Evolutionary conservation across 768 basidiomycete genomes (phyloP).

Genomic region (Boletus patriciae): DNA sequence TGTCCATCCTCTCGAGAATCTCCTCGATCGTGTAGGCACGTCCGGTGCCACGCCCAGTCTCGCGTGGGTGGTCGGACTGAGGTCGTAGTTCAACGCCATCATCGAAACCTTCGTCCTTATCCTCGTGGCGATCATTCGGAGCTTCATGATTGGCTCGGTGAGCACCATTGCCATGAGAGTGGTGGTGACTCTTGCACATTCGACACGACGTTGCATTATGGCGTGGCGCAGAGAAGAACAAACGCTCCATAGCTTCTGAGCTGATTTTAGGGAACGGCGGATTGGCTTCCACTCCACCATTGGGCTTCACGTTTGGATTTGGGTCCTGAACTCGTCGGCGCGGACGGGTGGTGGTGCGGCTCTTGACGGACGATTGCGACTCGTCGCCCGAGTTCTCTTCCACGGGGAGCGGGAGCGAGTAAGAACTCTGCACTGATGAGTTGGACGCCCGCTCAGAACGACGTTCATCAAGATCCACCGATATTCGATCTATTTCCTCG

Average conservation of each 20-base stretch:
- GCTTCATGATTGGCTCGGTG: constrained; percentile 34
- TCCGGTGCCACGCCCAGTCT: constrained; percentile 2
- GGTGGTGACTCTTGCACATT: constrained; percentile 55
- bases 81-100: constrained; percentile 8
- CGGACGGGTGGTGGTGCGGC: neutral
- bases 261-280: constrained; percentile 82
- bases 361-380: constrained; percentile 2
- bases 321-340: constrained; percentile 2
- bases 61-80: constrained; percentile 1
- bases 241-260: constrained; percentile 69
- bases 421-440: constrained; percentile 24
- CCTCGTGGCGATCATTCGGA: neutral
- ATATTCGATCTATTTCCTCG: constrained; percentile 62
- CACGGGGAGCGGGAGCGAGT: constrained; percentile 1
- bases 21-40: constrained; percentile 22
- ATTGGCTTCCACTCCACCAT: constrained; percentile 28
- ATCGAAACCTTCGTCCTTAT: constrained; percentile 17
- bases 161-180: constrained; percentile 40
- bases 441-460: constrained; percentile 49
- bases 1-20: constrained; percentile 27
- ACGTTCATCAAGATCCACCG: constrained; percentile 65
- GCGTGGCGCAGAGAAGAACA: constrained; percentile 80
- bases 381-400: constrained; percentile 1
- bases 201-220: constrained; percentile 69
- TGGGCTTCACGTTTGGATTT: constrained; percentile 5